Percentiles rank a stretch among this genome's conserved stretches.
phyloP scores from a whole-genome alignment of 768 basidiomycete species.

The Podaxis sp. region DNA sequence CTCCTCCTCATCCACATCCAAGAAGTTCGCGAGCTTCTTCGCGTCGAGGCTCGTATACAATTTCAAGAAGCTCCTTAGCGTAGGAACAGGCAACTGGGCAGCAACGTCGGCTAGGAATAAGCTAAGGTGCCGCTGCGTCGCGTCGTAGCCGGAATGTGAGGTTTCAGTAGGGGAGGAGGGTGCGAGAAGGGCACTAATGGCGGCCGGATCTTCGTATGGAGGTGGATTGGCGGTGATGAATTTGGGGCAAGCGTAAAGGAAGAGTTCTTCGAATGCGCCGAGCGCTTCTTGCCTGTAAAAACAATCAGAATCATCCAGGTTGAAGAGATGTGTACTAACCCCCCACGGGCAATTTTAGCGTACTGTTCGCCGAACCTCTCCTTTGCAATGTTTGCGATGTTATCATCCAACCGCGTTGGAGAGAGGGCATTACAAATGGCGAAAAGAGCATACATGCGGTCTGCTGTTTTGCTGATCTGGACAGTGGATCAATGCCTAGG shows the following conservation, averaged over 20 bases:
- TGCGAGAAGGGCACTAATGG: slow-evolving; percentile 47
- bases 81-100: slow-evolving; percentile 74
- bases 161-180: slow-evolving; percentile 33
- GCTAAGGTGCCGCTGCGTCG: slow-evolving; percentile 77
- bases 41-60: slow-evolving; percentile 93
- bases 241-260: slow-evolving; percentile 91
- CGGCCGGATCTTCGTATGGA: slow-evolving; percentile 78
- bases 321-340: slow-evolving; percentile 28
- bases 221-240: slow-evolving; percentile 95
- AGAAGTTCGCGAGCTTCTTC: slow-evolving; percentile 86
- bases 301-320: background rate
- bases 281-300: slow-evolving; percentile 60
- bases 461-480: slow-evolving; percentile 95
- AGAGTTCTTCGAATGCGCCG: slow-evolving; percentile 86
- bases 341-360: slow-evolving; percentile 78
- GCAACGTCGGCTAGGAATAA: slow-evolving; percentile 82
- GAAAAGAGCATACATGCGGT: slow-evolving; percentile 95
- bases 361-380: slow-evolving; percentile 94
- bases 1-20: slow-evolving; percentile 90
- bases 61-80: slow-evolving; percentile 88
- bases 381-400: slow-evolving; percentile 88
- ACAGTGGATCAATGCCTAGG: background rate
- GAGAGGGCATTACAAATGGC: slow-evolving; percentile 92
- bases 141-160: slow-evolving; percentile 46
- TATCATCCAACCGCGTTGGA: slow-evolving; percentile 90